Evolutionary conservation across 179 eudicot species (phyloP).

Genomic region (Drosera spatulata): DNA sequence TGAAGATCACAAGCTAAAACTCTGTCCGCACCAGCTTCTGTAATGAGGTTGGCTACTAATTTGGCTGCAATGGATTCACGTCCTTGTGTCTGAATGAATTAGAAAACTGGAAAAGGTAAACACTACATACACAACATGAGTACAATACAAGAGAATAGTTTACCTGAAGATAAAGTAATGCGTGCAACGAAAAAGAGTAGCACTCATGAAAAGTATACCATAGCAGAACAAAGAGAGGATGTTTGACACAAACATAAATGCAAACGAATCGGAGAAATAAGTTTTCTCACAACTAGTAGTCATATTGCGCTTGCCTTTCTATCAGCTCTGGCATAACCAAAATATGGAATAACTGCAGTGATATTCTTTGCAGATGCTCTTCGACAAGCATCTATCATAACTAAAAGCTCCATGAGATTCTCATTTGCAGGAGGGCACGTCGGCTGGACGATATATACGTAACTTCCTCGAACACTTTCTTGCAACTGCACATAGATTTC

Average conservation of each 20-base stretch:
- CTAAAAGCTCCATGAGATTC: constrained; percentile 81
- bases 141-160: too few relatives aligned
- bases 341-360: constrained; percentile 89
- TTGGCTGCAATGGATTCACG: constrained; percentile 95
- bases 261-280: not conserved
- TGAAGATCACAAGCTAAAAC: constrained; percentile 94
- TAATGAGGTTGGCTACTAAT: constrained; percentile 73
- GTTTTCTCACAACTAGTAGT: not conserved
- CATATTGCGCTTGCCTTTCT: constrained; percentile 52
- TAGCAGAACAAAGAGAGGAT: not conserved
- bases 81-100: constrained; percentile 61
- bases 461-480: constrained; percentile 93
- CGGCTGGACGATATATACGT: constrained; percentile 80
- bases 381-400: constrained; percentile 92
- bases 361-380: constrained; percentile 90
- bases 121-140: too few relatives aligned
- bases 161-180: too few relatives aligned
- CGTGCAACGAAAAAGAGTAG: too few relatives aligned
- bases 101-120: constrained; percentile 4
- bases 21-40: constrained; percentile 88
- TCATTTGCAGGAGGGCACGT: constrained; percentile 91
- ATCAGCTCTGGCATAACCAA: constrained; percentile 96
- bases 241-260: too few relatives aligned
- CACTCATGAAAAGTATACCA: not conserved
- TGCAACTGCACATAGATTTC: constrained; percentile 89